Percentiles rank a stretch among this genome's conserved stretches.
These are phyloP conservation scores for Prunella vulgaris DNA, from an alignment of 257 asterid genomes.

Conservation along the genomic window DNA sequence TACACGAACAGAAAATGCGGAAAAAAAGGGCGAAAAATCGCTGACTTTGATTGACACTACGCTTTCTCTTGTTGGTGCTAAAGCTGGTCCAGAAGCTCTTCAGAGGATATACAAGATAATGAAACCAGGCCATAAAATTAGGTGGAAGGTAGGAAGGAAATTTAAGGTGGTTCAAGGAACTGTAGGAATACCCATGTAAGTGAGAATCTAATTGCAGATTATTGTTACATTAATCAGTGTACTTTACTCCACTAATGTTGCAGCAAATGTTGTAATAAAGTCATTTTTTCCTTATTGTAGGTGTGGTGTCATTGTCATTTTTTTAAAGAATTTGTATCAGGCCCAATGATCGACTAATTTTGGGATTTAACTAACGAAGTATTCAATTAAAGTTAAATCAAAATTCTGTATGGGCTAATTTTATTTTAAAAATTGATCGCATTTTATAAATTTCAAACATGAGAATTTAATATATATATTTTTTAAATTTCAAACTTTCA, in stretches of 20 bases:
- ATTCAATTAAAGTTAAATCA: too few species aligned
- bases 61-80: slow-evolving; percentile 29
- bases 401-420: too few species aligned
- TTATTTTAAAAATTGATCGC: too few species aligned
- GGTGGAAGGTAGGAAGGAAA: slow-evolving; percentile 31
- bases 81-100: slow-evolving; percentile 46
- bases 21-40: background rate
- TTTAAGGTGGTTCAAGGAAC: slow-evolving; percentile 2
- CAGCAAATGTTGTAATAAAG: slow-evolving; percentile 16
- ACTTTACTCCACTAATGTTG: slow-evolving; percentile 25
- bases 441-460: too few species aligned
- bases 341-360: too few species aligned
- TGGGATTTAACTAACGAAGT: too few species aligned
- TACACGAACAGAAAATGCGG: background rate
- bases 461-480: too few species aligned
- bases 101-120: slow-evolving; percentile 44
- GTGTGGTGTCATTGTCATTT: slow-evolving; percentile 38
- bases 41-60: slow-evolving; percentile 20
- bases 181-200: slow-evolving; percentile 21
- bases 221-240: slow-evolving; percentile 25
- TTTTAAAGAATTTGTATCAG: too few species aligned
- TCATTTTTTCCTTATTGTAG: slow-evolving; percentile 10
- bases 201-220: slow-evolving; percentile 6
- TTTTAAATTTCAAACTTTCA: too few species aligned
- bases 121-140: slow-evolving; percentile 52